Evolutionary conservation across 2,329 filamentous ascomycete species (phyloP), one percentile per base, ranked within the genome.

Genomic region (Bertia moriformis): DNA sequence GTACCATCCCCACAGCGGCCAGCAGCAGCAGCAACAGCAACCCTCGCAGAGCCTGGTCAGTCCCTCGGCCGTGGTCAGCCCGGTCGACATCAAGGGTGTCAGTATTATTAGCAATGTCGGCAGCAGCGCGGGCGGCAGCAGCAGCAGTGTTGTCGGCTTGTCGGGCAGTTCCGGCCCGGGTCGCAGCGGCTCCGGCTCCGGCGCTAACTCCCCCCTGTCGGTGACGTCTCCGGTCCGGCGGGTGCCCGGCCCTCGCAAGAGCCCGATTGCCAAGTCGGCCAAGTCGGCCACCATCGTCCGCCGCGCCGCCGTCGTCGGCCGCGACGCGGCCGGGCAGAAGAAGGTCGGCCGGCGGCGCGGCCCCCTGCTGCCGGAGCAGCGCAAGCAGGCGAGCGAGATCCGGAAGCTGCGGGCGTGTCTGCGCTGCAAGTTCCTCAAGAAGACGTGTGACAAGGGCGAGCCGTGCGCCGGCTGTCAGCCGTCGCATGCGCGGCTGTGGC

Each of bases 341-440:
- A 87, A 88, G 59, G 83, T 95, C 43, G 89, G 89, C 38, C 79
- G 86, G 53, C 77, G 89, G 62, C 84, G 84, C 57, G 89, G 89
- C 24, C 89, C 89, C 42, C 73, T 96, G 48, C 71, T 87, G 51
- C 87, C 88, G 10, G 89, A 96, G 59, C 89, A 95, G 66, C 76
- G 89, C 48, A 93, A 94, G 64, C 89, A 95, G 61, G 89, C 89
- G 18, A 91, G 88, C 52, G 89, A 96, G 62, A 96, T 96, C 56
- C 78, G 89, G 58, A 96, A 96, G 62, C 68, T 95, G 50, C 75
- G 89, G 54, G 89, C 89, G 37, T 96, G 89, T 59, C 67, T 96
- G 50, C 80, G 89, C 47, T 96, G 89, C 74, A 95, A 95, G 65
- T 96, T 95, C 67, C 70, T 96, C 58, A 96, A 96, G 73, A 96